Base-by-base conservation (phyloP, 352 stramenopile genomes). In the Phytophthora lateralis region DNA sequence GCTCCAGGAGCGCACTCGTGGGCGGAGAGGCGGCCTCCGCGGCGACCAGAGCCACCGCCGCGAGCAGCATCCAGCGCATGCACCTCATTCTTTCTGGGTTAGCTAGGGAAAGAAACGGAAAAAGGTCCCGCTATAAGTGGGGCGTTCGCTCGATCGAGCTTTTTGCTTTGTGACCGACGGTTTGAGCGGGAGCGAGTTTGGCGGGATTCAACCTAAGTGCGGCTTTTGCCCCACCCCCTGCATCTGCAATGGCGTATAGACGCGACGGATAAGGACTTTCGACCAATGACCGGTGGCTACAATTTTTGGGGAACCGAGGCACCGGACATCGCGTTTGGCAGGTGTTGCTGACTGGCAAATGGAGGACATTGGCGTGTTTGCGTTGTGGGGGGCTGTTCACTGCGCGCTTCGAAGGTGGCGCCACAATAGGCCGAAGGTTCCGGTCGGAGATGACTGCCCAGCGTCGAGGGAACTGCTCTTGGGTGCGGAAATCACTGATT, bases 31-130 rank as follows among this genome's bases (percentile, higher is more conserved):
- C 26, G 21, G 59, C 63, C 51, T 76, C 54, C 0, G 47, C 63
- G 14, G 55, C 27, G 27, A 45, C 58, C 14, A 76, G 34, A 43
- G 67, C 67, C 43, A 69, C 42, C 3, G 63, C 59, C 18, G 51
- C 58, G 42, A 76, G 69, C 18, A 76, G 29, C 38, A 73, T 30
- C 63, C 50, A 71, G 47, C 55, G 69, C 45, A 39, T 71, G 55
- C 54, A 70, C 52, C 51, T 66, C 69, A 76, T 76, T 61, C 50
- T 73, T 60, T 69, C 27, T 41, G 52, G 54, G 30, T 51, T 55
- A 55, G 32, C 35, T 41, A 26, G 46, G n/a, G 4, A 45, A 51
- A 26, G 46, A 58, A 48, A 69, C 10, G 18, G 46, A 62, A 54
- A 29, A 12, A 26, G 21, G 29, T 63, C 17, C 54, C 38, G 0